Evolutionary conservation across 495 filamentous ascomycete species (phyloP).

Genomic region (Cryomyces minteri): DNA sequence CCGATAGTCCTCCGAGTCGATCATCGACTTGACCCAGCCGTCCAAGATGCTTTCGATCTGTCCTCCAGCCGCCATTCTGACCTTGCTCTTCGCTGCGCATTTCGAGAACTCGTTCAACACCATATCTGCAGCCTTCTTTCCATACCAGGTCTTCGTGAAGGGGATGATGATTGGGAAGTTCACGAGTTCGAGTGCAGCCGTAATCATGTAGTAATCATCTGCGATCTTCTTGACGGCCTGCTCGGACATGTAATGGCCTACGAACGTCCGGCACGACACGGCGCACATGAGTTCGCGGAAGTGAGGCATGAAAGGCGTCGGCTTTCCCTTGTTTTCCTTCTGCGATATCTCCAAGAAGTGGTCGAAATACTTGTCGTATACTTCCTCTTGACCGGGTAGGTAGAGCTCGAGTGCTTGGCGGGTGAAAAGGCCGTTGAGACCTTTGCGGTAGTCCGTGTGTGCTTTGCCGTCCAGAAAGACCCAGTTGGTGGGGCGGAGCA

Average conservation of each 20-base stretch:
- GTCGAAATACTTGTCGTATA: slow-evolving; percentile 75
- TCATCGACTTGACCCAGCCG: slow-evolving; percentile 73
- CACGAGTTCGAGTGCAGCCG: slow-evolving; percentile 86
- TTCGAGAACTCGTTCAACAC: slow-evolving; percentile 77
- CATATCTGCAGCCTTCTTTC: slow-evolving; percentile 88
- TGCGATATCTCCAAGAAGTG: slow-evolving; percentile 54
- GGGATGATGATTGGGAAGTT: slow-evolving; percentile 98
- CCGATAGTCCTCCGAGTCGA: slow-evolving; percentile 60
- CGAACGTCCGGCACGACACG: slow-evolving; percentile 87
- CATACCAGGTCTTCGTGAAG: slow-evolving; percentile 92
- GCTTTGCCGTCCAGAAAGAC: slow-evolving; percentile 92
- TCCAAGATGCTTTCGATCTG: slow-evolving; percentile 86
- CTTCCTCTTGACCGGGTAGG: slow-evolving; percentile 79
- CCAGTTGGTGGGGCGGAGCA: slow-evolving; percentile 85
- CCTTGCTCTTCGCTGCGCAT: slow-evolving; percentile 85
- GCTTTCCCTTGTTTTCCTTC: slow-evolving; percentile 45
- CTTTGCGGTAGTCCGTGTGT: slow-evolving; percentile 94
- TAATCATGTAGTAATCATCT: slow-evolving; percentile 93
- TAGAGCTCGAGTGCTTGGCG: slow-evolving; percentile 75
- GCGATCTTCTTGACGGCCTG: slow-evolving; percentile 85
- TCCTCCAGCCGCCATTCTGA: slow-evolving; percentile 80
- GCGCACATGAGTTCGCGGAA: slow-evolving; percentile 96
- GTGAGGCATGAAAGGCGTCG: slow-evolving; percentile 70
- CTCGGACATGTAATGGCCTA: slow-evolving; percentile 86
- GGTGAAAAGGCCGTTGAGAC: slow-evolving; percentile 87